Evolutionary conservation across 176 grass and related monocot genomes (phyloP), one percentile per base, ranked within the genome.

Genomic region (Dendrocalamus sinicus): DNA sequence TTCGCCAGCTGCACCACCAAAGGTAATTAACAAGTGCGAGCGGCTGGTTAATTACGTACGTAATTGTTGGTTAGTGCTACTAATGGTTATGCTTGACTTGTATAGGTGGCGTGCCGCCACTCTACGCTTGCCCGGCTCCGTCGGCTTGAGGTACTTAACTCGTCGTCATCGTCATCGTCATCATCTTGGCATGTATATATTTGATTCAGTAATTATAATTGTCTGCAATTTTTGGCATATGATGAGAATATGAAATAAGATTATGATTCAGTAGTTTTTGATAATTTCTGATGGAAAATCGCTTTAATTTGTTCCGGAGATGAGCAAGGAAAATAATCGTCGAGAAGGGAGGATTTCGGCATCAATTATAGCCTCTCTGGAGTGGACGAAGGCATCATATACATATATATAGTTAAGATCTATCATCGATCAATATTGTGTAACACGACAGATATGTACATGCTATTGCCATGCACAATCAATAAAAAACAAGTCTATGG

Each of bases 121-220:
- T 85, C 2, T 85, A 85, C 73, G 2, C 40, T 68, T 85, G 73
- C 51, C 83, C 83, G 11, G 63, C 37, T 67, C 83, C 83, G 7
- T 68, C 83, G 23, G 74, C 51, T 43, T 85, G 44, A 77, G 83
- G 72, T 68, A 67, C 43, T 1, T 40, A 43, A 20, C 48, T 57
- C 39, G 23, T 5, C 53, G 20, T 20, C 16, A 2, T 19, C 52
- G 0, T 23, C 8, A 8, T 30, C 28, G 26, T 9, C 5, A 3
- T 23, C 57, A 4, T 60, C 58, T 12, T 23, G 20, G 58, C n/a
- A 61, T 59, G 54, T 3, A 59, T n/a, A 10, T 59, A 20, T 10
- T 46, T 4, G n/a, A n/a, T n/a, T 59, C 20, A 59, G 20, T 4
- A n/a, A 22, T 10, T n/a, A 14, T 59, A 59, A 10, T 59, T n/a